These are phyloP conservation scores for Collariella sp. DNA, from an alignment of 495 filamentous ascomycete genomes.

Conservation along the genomic window DNA sequence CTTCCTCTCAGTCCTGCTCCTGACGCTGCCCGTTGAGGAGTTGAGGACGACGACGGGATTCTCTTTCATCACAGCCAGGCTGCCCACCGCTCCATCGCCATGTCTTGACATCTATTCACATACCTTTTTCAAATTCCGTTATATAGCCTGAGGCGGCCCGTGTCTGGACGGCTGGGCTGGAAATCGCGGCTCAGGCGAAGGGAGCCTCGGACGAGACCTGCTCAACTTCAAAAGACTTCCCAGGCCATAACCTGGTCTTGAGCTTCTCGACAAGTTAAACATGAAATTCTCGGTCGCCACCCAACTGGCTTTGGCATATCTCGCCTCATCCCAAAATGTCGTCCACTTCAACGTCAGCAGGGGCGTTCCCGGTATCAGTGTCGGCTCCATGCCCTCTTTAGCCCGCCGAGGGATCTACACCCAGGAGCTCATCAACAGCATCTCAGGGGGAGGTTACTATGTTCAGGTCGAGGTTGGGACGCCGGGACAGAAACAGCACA, in stretches of 20 bases:
- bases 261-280: background rate
- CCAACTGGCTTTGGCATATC: conserved; percentile 18
- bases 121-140: too few relatives aligned
- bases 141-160: too few relatives aligned
- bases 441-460: conserved; percentile 51
- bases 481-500: conserved; percentile 48
- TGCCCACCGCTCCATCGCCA: background rate
- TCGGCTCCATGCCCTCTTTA: conserved; percentile 13
- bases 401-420: conserved; percentile 24
- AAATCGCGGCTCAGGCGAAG: too few relatives aligned
- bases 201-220: too few relatives aligned
- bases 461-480: conserved; percentile 62
- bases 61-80: background rate
- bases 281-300: conserved; percentile 13
- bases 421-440: conserved; percentile 37
- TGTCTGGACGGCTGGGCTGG: too few relatives aligned
- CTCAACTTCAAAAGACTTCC: too few relatives aligned
- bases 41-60: background rate
- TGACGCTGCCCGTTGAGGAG: too few relatives aligned
- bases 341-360: conserved; percentile 24
- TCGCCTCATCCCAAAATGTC: conserved; percentile 20
- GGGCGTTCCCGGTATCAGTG: conserved; percentile 12
- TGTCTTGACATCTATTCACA: conserved; percentile 3
- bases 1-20: too few relatives aligned
- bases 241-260: too few relatives aligned